Base-by-base conservation (phyloP, 257 asterid species). In the Plantago elongata region DNA sequence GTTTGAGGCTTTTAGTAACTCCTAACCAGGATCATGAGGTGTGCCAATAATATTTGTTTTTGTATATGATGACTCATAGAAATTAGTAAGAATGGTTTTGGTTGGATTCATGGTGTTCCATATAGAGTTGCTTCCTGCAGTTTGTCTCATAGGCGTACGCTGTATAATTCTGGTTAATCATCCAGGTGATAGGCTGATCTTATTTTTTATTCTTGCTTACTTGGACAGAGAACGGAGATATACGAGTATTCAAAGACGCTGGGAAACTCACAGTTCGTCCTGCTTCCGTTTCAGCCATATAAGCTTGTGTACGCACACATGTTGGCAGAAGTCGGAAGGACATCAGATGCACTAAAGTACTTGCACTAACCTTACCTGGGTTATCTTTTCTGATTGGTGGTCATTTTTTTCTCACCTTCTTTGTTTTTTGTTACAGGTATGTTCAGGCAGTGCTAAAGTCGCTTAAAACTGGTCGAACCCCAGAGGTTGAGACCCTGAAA, bases 281-380 rank as follows among this genome's bases (percentile, higher is more conserved):
- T 93, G 57, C 91, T 82, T 22, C 83, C 99, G 2, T 93, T 93
- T 81, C 99, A 93, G 77, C 96, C 99, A 45, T 93, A 93, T 59
- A 93, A 93, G 87, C 84, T 89, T 67, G 75, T 87, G 16, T 92
- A 92, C 64, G 99, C 99, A 3, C 81, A 74, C 72, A 92, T 92
- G 99, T 65, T 92, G 80, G 94, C 95, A 61, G 99, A 92, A 84
- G 96, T 92, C 73, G 99, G 99, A 74, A 87, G 85, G 82, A 79
- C 83, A 57, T 75, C 99, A 5, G 99, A 92, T 75, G 89, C 97
- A 54, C 68, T 84, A 34, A 91, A 88, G 98, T 91, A 88, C 55
- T 45, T 45, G 22, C 52, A 27, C 51, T 65, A 50, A 77, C 61
- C 66, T 54, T 48, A 61, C 72, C 57, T 67, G 17, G 30, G 14